Evolutionary conservation across 2,329 filamentous ascomycete species (phyloP), one percentile per base, ranked within the genome.

Genomic region (Alternaria angustiovoidea): DNA sequence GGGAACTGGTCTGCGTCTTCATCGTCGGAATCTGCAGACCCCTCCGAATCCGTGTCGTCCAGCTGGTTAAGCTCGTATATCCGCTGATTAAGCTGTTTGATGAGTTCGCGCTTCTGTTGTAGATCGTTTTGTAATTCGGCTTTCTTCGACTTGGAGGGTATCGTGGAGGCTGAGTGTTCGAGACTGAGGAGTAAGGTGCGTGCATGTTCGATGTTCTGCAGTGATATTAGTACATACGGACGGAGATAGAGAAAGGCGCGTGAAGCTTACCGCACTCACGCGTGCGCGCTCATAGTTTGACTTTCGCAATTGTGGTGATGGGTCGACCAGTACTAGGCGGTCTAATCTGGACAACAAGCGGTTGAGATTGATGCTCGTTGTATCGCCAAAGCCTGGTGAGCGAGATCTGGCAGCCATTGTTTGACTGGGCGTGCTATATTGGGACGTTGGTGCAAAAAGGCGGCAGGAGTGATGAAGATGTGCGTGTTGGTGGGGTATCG

Each of bases 131-230:
- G 89, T 18, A 85, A 75, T 59, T 89, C 85, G 63, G 87, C 82
- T 67, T 87, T 86, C 59, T 85, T 86, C 2, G 74, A 71, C 58
- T 76, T 76, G n/a, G 73, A 73, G 16, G 73, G 63, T 28, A 74
- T 55, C n/a, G 78, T 81, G 14, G 86, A 78, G 6, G 87, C 84
- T 67, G 91, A 87, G 69, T 92, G 90, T 75, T 93, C 91, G 42
- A 93, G 84, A 60, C 85, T 88, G 20, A 89, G 85, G 57, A 94
- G 86, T 30, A 91, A 84, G 0, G 84, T 85, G 41, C 88, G 87
- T 20, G 91, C 91, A 74, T 91, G 87, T 66, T 91, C 86, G 62
- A 94, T 82, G 70, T 93, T 94, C 87, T 91, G 11, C 18, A 8
- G 5, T 22, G 30, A 2, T 9, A 14, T 69, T 16, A 65, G 64